Evolutionary conservation across 768 basidiomycete species (phyloP).

Genomic region (Postia placenta): DNA sequence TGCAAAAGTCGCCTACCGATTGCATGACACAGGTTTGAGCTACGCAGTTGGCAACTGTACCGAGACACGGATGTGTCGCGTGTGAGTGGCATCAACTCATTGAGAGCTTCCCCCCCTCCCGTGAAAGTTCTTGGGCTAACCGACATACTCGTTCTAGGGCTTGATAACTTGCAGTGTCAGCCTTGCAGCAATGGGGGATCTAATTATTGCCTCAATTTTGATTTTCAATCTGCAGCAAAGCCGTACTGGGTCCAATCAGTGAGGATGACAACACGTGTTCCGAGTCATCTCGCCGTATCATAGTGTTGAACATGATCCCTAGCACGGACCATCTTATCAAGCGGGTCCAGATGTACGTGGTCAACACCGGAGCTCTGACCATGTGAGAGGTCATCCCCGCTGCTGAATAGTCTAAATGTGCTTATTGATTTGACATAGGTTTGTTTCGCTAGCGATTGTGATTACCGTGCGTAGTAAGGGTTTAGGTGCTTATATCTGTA

Average conservation of each 20-base stretch:
- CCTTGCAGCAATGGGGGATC: conserved; percentile 3
- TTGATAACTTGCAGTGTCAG: background rate
- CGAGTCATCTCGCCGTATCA: background rate
- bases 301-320: background rate
- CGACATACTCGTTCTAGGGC: no score
- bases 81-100: no score
- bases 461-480: background rate
- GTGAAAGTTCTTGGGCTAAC: no score
- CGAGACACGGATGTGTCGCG: no score
- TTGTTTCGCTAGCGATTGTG: background rate
- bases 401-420: background rate
- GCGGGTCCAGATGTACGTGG: background rate
- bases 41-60: no score
- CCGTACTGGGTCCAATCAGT: conserved; percentile 1
- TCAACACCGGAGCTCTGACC: conserved; percentile 1
- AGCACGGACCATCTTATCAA: conserved; percentile 2
- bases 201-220: background rate
- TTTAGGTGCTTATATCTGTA: background rate
- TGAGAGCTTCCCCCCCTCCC: no score
- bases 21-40: no score
- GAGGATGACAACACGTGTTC: background rate
- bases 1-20: no score
- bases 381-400: background rate
- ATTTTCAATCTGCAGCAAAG: conserved; percentile 5
- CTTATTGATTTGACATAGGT: background rate